Evolutionary conservation across 192 early-diverging fungal species (phyloP), one percentile per base, ranked within the genome.

Genomic region (Piromyces sp.): DNA sequence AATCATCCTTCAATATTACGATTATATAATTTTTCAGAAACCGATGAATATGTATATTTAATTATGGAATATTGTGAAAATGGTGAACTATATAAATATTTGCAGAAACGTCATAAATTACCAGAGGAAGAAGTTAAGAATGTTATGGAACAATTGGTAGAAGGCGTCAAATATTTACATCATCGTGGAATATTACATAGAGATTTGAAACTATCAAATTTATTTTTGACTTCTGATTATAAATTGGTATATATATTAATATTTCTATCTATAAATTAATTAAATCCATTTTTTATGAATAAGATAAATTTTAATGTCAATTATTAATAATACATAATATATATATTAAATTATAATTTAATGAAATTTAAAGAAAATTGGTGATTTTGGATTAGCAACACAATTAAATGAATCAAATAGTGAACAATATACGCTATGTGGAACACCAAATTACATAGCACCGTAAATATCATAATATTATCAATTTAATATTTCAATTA

Each of bases 391-490:
- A 9, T 83, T 94, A 58, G 94, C 94, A 2, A 87, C 85, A 30
- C 90, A 90, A 79, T 79, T 88, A 22, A 85, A 83, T 37, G 85
- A 81, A 29, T 83, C 81, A 2, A 84, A 88, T 33, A 86, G 82
- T 1, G 94, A 95, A 84, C 92, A 93, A 58, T 88, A 90, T 80
- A 94, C 93, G 0, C 87, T 94, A 88, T 94, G 94, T 81, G 94
- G 94, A 29, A 94, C 94, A 5, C 93, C 93, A 22, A 94, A 92
- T 81, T 94, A 94, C 84, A 94, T 94, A 16, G 90, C 92, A 30
- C 93, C 93, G 88, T 90, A 81, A 83, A 86, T 30, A 19, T 78
- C 7, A 38, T 36, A 36, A 36, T 7, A 7, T 36, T 36, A 36
- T 36, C 4, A n/a, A n/a, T n/a, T n/a, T n/a, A n/a, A n/a, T n/a